A percentile compares a stretch with the other conserved stretches of the same genome.
These are phyloP conservation scores for Sporothrix euskadiensis DNA, from an alignment of 2,329 filamentous ascomycete species.

Conservation along the genomic window DNA sequence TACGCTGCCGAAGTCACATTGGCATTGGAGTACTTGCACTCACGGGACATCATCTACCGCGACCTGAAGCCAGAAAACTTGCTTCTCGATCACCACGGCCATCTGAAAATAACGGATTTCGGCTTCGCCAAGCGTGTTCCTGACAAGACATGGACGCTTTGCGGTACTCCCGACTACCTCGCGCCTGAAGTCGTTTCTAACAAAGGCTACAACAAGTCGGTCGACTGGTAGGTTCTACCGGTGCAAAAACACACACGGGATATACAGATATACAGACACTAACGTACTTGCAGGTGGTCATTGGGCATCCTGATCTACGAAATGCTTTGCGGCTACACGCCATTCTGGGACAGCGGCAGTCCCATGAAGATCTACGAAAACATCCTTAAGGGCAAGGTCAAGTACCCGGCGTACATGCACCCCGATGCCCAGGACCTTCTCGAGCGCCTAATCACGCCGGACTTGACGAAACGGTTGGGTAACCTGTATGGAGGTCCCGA, in stretches of 20 bases:
- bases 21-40: conserved; percentile 92
- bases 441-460: conserved; percentile 87
- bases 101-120: conserved; percentile 97
- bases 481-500: conserved; percentile 88
- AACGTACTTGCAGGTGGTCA: conserved; percentile 73
- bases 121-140: conserved; percentile 97
- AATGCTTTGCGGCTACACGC: conserved; percentile 98
- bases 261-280: background rate
- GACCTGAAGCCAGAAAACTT: conserved; percentile 96
- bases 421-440: conserved; percentile 91
- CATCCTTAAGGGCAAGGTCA: conserved; percentile 91
- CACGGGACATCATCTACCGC: conserved; percentile 94
- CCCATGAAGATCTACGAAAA: conserved; percentile 99
- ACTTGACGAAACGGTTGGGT: conserved; percentile 90
- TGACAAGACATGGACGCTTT: conserved; percentile 98
- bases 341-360: conserved; percentile 97
- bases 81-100: conserved; percentile 86
- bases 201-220: conserved; percentile 99
- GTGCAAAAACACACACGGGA: background rate
- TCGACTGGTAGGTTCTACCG: conserved; percentile 71
- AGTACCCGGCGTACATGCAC: conserved; percentile 95
- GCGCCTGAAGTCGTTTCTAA: conserved; percentile 98
- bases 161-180: conserved; percentile 95
- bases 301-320: conserved; percentile 98
- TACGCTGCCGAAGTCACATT: conserved; percentile 97